Evolutionary conservation across 805 yeast species (phyloP).

Genomic region (Candida namnaoensis): DNA sequence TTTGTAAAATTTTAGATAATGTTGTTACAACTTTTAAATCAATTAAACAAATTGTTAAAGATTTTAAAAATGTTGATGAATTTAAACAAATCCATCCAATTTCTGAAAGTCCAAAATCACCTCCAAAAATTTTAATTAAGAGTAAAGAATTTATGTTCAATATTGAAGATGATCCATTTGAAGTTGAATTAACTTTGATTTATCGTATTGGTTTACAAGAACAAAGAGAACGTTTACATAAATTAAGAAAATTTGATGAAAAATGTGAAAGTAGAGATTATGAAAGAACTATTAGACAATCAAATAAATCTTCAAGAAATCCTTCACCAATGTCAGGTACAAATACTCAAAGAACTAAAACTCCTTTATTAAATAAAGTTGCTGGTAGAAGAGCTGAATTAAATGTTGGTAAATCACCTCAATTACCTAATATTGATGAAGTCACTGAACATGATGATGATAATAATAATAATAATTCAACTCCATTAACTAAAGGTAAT

Average conservation of each 20-base stretch:
- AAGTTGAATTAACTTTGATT: constrained; percentile 47
- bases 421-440: constrained; percentile 5
- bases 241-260: constrained; percentile 20
- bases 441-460: constrained; percentile 6
- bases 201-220: constrained; percentile 51
- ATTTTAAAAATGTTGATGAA: constrained; percentile 27
- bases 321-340: not conserved
- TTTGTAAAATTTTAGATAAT: constrained; percentile 45
- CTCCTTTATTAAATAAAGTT: not conserved
- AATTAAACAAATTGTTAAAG: constrained; percentile 31
- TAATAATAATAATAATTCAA: constrained; percentile 5
- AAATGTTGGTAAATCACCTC: not conserved
- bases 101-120: constrained; percentile 17
- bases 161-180: constrained; percentile 61
- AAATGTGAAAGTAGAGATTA: constrained; percentile 7
- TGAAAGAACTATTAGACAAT: constrained; percentile 4
- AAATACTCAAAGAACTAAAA: not conserved
- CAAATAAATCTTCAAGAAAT: not conserved
- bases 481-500: constrained; percentile 28
- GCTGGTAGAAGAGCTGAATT: constrained; percentile 1
- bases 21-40: constrained; percentile 39
- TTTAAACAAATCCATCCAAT: constrained; percentile 17
- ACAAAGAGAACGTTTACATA: constrained; percentile 39
- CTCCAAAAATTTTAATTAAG: constrained; percentile 34
- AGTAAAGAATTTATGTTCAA: constrained; percentile 34